These are phyloP conservation scores for Stagonosporopsis tanaceti DNA, from an alignment of 2,329 filamentous ascomycete genomes.

Conservation along the genomic window DNA sequence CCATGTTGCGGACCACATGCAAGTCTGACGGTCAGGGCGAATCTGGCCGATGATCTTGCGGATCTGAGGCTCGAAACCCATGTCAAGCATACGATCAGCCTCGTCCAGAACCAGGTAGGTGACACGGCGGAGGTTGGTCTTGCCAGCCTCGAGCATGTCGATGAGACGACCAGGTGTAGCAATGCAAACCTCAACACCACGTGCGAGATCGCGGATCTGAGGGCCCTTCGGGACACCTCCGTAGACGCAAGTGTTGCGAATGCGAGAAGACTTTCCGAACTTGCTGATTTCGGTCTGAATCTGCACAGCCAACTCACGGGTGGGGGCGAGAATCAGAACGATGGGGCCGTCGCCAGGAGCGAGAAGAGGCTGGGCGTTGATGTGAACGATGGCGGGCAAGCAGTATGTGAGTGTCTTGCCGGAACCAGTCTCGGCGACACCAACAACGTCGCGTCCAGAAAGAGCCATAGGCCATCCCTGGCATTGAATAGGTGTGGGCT, in stretches of 20 bases:
- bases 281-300: conserved; percentile 99
- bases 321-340: conserved; percentile 93
- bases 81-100: conserved; percentile 99
- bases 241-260: conserved; percentile 98
- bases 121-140: conserved; percentile 96
- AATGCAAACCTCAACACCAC: conserved; percentile 98
- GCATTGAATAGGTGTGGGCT: conserved; percentile 94
- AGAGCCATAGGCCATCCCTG: conserved; percentile 99
- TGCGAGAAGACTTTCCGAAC: conserved; percentile 96
- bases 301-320: conserved; percentile 96
- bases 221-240: conserved; percentile 98
- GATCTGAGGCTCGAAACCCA: conserved; percentile 99
- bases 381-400: conserved; percentile 97
- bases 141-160: conserved; percentile 97
- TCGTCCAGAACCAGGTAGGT: conserved; percentile 99
- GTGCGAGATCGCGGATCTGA: conserved; percentile 92
- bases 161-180: conserved; percentile 97
- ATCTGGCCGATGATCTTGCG: conserved; percentile 99
- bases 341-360: conserved; percentile 96
- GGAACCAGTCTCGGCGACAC: conserved; percentile 98
- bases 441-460: conserved; percentile 95
- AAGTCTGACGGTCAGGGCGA: conserved; percentile 96
- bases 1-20: conserved; percentile 99
- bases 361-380: conserved; percentile 97
- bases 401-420: conserved; percentile 99